A percentile compares a stretch with the other conserved stretches of the same genome.
These are phyloP conservation scores for Lachnellula subtilissima DNA, from an alignment of 2,329 filamentous ascomycete species.

Conservation along the genomic window DNA sequence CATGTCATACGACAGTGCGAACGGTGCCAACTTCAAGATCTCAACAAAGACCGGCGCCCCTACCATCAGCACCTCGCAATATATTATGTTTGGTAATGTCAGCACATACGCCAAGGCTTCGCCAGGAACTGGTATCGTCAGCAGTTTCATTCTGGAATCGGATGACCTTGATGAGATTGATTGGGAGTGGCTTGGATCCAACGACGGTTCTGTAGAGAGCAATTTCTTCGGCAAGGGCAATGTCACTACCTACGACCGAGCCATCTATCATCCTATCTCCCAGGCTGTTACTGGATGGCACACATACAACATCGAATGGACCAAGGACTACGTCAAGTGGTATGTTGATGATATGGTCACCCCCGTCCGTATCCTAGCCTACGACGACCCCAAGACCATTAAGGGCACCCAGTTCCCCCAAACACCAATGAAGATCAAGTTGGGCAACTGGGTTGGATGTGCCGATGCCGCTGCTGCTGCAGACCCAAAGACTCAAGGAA, in stretches of 20 bases:
- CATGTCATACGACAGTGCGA: slow-evolving; percentile 34
- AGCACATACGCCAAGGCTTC: slow-evolving; percentile 44
- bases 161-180: slow-evolving; percentile 51
- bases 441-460: slow-evolving; percentile 50
- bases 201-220: slow-evolving; percentile 37
- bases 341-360: slow-evolving; percentile 45
- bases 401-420: slow-evolving; percentile 59
- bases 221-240: slow-evolving; percentile 54
- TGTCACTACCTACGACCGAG: slow-evolving; percentile 46
- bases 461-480: slow-evolving; percentile 35
- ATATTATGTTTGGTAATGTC: slow-evolving; percentile 50
- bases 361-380: slow-evolving; percentile 43
- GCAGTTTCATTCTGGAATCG: slow-evolving; percentile 45
- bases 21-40: slow-evolving; percentile 47
- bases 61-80: slow-evolving; percentile 41
- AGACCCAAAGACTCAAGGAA: slow-evolving; percentile 46
- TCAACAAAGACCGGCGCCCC: slow-evolving; percentile 44
- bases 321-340: slow-evolving; percentile 52
- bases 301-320: slow-evolving; percentile 68
- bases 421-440: slow-evolving; percentile 62
- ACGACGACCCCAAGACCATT: slow-evolving; percentile 40
- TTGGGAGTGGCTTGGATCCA: slow-evolving; percentile 39
- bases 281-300: slow-evolving; percentile 41
- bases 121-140: slow-evolving; percentile 45
- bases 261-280: slow-evolving; percentile 34